phyloP scores from a whole-genome alignment of 2,329 filamentous ascomycete species.

The Fusarium praegraminearum region DNA sequence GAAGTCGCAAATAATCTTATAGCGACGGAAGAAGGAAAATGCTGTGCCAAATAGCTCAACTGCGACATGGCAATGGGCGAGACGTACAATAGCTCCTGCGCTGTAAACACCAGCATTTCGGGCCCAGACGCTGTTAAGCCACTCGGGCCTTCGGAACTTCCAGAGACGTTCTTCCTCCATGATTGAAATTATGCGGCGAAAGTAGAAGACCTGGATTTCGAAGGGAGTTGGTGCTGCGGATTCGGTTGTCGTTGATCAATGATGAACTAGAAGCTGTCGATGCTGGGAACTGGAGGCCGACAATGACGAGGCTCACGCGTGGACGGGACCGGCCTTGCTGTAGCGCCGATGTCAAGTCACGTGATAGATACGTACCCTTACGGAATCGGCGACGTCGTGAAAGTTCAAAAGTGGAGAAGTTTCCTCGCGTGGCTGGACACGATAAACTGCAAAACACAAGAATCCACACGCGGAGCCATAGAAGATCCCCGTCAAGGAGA shows the following conservation, averaged over 20 bases:
- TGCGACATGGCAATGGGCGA: neutral
- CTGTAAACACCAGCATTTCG: conserved; percentile 73
- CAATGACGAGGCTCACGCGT: conserved; percentile 48
- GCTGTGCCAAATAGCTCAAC: neutral
- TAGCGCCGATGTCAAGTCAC: conserved; percentile 32
- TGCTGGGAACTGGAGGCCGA: conserved; percentile 38
- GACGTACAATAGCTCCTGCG: conserved; percentile 71
- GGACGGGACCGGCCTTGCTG: conserved; percentile 27
- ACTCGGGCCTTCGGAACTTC: conserved; percentile 75
- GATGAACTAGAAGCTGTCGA: conserved; percentile 29
- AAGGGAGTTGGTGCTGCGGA: neutral
- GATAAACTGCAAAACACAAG: conserved; percentile 37
- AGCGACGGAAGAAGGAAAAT: neutral
- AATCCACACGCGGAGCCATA: conserved; percentile 36
- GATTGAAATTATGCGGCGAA: neutral
- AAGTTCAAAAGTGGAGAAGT: conserved; percentile 8
- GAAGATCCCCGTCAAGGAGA: conserved; percentile 35
- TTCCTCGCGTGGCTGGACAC: conserved; percentile 28
- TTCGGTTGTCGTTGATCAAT: conserved; percentile 15
- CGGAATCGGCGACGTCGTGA: neutral
- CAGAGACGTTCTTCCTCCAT: conserved; percentile 76
- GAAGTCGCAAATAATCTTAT: neutral
- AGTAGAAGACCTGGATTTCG: neutral
- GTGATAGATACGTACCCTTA: conserved; percentile 7
- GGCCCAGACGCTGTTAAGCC: conserved; percentile 73